Percentiles rank a stretch among this genome's conserved stretches.
Conservation (phyloP, 2,329 filamentous ascomycete genomes). For the Epicoccum sorghinum region DNA sequence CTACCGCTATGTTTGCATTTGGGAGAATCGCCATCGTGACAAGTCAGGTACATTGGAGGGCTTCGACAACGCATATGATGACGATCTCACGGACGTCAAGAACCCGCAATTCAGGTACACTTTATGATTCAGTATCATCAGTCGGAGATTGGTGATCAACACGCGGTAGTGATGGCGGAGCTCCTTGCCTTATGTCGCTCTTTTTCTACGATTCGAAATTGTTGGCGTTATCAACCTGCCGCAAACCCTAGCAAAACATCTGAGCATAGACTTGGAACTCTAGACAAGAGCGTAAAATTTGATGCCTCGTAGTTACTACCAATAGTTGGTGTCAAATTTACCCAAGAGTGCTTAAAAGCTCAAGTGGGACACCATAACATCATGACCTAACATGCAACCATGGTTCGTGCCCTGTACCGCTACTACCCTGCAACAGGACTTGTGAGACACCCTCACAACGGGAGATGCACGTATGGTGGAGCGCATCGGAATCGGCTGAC, state of each 20-base stretch:
- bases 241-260: no score
- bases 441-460: constrained; percentile 11
- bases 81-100: constrained; percentile 56
- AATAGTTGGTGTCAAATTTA: no score
- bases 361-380: no score
- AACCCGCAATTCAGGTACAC: constrained; percentile 32
- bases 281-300: no score
- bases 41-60: constrained; percentile 53
- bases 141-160: background rate
- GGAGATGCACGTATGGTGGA: background rate
- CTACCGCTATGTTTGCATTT: constrained; percentile 54
- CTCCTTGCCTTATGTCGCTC: no score
- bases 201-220: no score
- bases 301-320: no score
- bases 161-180: no score
- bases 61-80: constrained; percentile 60
- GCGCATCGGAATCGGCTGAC: no score
- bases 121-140: constrained; percentile 1
- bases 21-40: constrained; percentile 54
- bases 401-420: background rate
- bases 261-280: no score
- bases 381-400: background rate
- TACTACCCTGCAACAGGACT: background rate
- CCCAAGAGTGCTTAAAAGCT: no score
- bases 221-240: no score